Evolutionary conservation across 2,329 filamentous ascomycete species (phyloP).

Genomic region (Monosporascus cannonballus): DNA sequence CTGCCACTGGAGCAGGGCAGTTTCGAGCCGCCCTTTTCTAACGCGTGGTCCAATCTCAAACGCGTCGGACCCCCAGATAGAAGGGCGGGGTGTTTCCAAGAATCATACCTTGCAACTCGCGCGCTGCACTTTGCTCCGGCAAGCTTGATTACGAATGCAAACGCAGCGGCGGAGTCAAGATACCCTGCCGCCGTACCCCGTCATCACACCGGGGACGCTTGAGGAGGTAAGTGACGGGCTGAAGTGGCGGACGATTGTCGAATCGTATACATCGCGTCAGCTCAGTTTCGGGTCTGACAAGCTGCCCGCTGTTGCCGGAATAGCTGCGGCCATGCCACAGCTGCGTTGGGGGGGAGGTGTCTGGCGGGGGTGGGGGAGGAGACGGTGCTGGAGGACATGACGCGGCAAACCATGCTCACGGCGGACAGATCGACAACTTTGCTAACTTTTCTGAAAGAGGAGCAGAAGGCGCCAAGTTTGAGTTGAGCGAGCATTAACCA

Average conservation of each 20-base stretch:
- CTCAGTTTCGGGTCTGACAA: conserved; percentile 9
- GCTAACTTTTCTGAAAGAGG: conserved; percentile 7
- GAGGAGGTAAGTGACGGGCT: conserved; percentile 5
- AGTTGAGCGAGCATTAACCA: conserved; percentile 10
- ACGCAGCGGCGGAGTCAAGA: conserved; percentile 12
- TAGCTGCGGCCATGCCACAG: conserved; percentile 9
- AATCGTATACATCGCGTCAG: conserved; percentile 11
- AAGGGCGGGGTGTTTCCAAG: conserved; percentile 11
- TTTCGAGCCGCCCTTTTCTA: conserved; percentile 9
- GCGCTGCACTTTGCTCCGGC: conserved; percentile 9
- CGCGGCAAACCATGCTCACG: conserved; percentile 9
- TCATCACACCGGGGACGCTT: conserved; percentile 5
- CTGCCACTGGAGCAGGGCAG: conserved; percentile 10
- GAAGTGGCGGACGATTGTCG: conserved; percentile 10
- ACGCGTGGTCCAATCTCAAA: conserved; percentile 10
- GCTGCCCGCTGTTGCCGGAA: conserved; percentile 11
- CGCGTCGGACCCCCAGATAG: conserved; percentile 9
- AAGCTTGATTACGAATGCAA: conserved; percentile 11
- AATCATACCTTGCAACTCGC: conserved; percentile 8
- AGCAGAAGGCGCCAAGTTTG: conserved; percentile 8
- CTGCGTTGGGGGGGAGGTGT: conserved; percentile 3
- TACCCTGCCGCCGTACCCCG: conserved; percentile 8
- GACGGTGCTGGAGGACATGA: conserved; percentile 8
- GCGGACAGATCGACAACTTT: conserved; percentile 4
- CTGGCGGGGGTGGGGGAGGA: conserved; percentile 12